Evolutionary conservation across 495 filamentous ascomycete species (phyloP).

Genomic region (Tetracladium marchalianum): DNA sequence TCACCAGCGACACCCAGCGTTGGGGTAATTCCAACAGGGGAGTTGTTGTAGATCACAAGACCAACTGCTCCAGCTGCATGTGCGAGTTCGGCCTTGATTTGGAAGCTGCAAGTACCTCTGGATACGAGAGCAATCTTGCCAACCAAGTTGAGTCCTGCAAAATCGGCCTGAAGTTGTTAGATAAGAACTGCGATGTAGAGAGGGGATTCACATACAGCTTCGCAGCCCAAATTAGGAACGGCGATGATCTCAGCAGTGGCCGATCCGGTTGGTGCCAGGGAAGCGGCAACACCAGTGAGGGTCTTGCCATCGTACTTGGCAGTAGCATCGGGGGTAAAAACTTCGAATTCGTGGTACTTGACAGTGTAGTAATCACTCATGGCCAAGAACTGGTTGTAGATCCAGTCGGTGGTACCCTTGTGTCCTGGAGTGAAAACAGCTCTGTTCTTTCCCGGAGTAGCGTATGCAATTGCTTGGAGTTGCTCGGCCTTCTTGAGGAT

Average conservation of each 20-base stretch:
- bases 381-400: constrained; percentile 41
- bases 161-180: constrained; percentile 34
- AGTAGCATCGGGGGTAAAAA: constrained; percentile 20
- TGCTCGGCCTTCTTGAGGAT: constrained; percentile 1
- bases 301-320: constrained; percentile 23
- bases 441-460: constrained; percentile 37
- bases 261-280: constrained; percentile 22
- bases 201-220: constrained; percentile 16
- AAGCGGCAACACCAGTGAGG: constrained; percentile 22
- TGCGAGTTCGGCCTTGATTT: constrained; percentile 47
- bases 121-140: constrained; percentile 53
- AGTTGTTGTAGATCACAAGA: constrained; percentile 59
- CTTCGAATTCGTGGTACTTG: constrained; percentile 45
- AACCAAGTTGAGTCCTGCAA: constrained; percentile 38
- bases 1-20: constrained; percentile 49
- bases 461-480: constrained; percentile 29
- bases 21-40: constrained; percentile 35
- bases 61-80: constrained; percentile 48
- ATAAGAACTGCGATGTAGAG: neutral
- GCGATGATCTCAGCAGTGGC: constrained; percentile 30
- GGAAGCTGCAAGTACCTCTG: constrained; percentile 53
- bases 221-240: constrained; percentile 48
- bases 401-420: constrained; percentile 51
- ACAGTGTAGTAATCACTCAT: constrained; percentile 49
- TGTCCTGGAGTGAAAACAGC: constrained; percentile 53